Percentiles rank a stretch among this genome's conserved stretches.
These are phyloP conservation scores for Phytophthora pinifolia DNA, from an alignment of 352 stramenopile species.

Conservation along the genomic window DNA sequence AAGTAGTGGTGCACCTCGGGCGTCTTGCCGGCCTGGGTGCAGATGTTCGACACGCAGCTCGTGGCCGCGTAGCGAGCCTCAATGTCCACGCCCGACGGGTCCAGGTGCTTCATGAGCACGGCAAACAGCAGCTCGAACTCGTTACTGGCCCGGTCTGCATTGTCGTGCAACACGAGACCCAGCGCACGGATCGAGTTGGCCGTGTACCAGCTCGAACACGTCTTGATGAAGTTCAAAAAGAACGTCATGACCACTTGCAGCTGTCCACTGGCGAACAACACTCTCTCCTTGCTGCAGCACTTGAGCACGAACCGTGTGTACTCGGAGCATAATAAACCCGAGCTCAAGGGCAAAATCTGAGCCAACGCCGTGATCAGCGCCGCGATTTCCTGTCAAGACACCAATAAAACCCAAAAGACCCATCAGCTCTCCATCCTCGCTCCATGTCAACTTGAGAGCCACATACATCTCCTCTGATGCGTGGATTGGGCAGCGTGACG, in stretches of 20 bases:
- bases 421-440: background rate
- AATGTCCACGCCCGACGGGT: slow-evolving; percentile 78
- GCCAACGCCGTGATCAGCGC: slow-evolving; percentile 56
- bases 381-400: slow-evolving; percentile 48
- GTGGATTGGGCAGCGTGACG: slow-evolving; percentile 59
- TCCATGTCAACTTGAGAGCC: background rate
- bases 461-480: slow-evolving; percentile 59
- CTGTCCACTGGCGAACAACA: slow-evolving; percentile 60
- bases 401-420: background rate
- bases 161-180: slow-evolving; percentile 76
- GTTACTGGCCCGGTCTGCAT: slow-evolving; percentile 62
- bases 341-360: slow-evolving; percentile 65
- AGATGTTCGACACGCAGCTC: slow-evolving; percentile 85
- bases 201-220: slow-evolving; percentile 76
- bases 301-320: slow-evolving; percentile 80
- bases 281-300: slow-evolving; percentile 71
- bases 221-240: slow-evolving; percentile 76
- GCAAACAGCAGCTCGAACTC: slow-evolving; percentile 72
- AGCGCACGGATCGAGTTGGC: slow-evolving; percentile 66
- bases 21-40: slow-evolving; percentile 63
- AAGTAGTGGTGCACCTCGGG: slow-evolving; percentile 72
- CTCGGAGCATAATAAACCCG: slow-evolving; percentile 75
- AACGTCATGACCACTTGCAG: slow-evolving; percentile 66
- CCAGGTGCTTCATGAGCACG: slow-evolving; percentile 70
- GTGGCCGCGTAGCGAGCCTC: slow-evolving; percentile 85